Evolutionary conservation across 2,329 filamentous ascomycete genomes (phyloP).

Genomic region (Nemania sp.): DNA sequence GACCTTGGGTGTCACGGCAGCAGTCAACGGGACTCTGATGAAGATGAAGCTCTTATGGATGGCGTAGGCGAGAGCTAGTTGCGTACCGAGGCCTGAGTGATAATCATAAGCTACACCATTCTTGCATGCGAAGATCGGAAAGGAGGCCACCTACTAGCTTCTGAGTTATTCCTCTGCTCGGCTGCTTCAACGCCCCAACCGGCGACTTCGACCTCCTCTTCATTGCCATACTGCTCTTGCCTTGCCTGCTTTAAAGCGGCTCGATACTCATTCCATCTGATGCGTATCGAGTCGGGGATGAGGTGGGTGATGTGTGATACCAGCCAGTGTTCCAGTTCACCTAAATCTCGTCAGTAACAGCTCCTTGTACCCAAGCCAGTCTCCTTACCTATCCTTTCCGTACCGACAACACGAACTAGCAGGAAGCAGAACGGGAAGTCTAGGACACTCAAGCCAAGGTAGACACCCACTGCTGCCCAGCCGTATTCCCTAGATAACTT

Average conservation of each 20-base stretch:
- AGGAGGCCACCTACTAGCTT: conserved; percentile 69
- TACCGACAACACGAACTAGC: conserved; percentile 79
- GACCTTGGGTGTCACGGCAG: conserved; percentile 90
- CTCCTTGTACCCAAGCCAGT: background rate
- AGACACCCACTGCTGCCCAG: conserved; percentile 91
- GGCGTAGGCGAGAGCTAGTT: conserved; percentile 90
- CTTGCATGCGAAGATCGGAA: background rate
- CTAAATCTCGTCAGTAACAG: conserved; percentile 42
- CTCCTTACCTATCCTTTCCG: conserved; percentile 80
- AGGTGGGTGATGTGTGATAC: conserved; percentile 61
- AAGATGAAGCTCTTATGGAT: conserved; percentile 99
- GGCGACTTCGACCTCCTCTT: conserved; percentile 54
- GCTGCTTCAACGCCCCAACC: conserved; percentile 67
- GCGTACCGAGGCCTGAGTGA: conserved; percentile 66
- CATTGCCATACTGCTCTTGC: conserved; percentile 47
- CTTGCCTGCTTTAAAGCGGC: conserved; percentile 52
- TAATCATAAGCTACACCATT: conserved; percentile 19
- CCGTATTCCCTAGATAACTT: conserved; percentile 91
- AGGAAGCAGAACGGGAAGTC: conserved; percentile 97
- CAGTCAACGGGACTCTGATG: conserved; percentile 87
- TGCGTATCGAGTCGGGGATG: conserved; percentile 63
- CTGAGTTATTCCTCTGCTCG: conserved; percentile 60
- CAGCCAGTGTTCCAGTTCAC: conserved; percentile 67
- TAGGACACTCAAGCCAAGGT: conserved; percentile 76
- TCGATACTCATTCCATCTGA: conserved; percentile 55